Percentiles rank a stretch among this genome's conserved stretches.
phyloP scores from a whole-genome alignment of 768 basidiomycete species.

The Lepiota brunneoincarnata region DNA sequence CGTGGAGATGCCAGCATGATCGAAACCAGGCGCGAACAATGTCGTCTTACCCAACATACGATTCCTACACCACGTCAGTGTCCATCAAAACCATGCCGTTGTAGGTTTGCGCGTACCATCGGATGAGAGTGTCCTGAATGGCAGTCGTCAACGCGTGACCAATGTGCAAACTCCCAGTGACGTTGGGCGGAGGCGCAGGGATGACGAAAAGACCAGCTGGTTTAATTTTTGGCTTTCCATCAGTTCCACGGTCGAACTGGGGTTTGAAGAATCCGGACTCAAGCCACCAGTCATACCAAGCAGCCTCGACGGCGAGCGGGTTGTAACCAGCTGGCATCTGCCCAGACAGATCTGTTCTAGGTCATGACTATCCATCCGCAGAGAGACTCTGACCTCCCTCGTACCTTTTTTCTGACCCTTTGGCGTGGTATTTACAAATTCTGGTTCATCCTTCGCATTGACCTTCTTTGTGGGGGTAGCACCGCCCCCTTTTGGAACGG shows the following conservation, averaged over 20 bases:
- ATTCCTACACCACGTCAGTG: conserved; percentile 54
- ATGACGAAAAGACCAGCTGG: conserved; percentile 70
- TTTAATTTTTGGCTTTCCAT: conserved; percentile 58
- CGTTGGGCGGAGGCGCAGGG: conserved; percentile 92
- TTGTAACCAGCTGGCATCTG: conserved; percentile 95
- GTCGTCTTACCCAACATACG: conserved; percentile 94
- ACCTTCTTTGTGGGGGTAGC: conserved; percentile 71
- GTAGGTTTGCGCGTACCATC: conserved; percentile 63
- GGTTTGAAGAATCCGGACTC: conserved; percentile 90
- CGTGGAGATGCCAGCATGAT: conserved; percentile 98
- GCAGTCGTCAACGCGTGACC: conserved; percentile 92
- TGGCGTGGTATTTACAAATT: conserved; percentile 88
- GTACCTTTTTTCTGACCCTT: conserved; percentile 93
- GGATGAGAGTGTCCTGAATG: conserved; percentile 84
- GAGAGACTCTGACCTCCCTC: conserved; percentile 7
- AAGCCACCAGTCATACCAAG: conserved; percentile 99
- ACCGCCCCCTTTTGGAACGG: conserved; percentile 55
- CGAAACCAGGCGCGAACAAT: conserved; percentile 91
- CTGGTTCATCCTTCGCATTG: conserved; percentile 43
- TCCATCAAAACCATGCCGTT: not conserved
- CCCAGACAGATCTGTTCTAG: conserved; percentile 65
- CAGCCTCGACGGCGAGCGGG: conserved; percentile 89
- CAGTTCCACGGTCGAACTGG: conserved; percentile 40
- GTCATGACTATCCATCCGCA: not conserved
- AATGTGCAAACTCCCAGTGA: conserved; percentile 93